A percentile compares a stretch with the other conserved stretches of the same genome.
phyloP scores from a whole-genome alignment of 164 flowering plant species.

The Houttuynia cordata region DNA sequence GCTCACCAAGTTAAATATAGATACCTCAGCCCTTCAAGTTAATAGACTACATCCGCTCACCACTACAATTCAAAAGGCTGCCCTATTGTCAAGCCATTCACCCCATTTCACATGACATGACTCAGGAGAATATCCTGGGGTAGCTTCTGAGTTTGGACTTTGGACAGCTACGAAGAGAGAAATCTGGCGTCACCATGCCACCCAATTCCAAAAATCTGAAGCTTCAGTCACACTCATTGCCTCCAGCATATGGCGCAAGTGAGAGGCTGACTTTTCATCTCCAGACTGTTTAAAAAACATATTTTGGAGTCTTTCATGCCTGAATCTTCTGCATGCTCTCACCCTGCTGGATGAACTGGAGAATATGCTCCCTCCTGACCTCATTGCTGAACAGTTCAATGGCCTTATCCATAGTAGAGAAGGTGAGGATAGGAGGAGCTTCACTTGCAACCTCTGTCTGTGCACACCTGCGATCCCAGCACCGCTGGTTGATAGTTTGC shows the following conservation, averaged over 20 bases:
- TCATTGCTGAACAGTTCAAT: neutral
- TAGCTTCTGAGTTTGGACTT: neutral
- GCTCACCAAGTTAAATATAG: too few relatives aligned
- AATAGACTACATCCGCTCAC: too few relatives aligned
- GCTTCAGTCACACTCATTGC: neutral
- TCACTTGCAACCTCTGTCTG: neutral
- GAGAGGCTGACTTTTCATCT: neutral
- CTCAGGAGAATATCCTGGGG: too few relatives aligned
- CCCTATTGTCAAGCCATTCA: too few relatives aligned
- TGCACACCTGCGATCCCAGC: neutral
- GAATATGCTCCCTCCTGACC: neutral
- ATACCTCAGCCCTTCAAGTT: too few relatives aligned
- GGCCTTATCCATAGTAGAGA: neutral
- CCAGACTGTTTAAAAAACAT: neutral
- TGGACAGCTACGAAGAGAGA: neutral
- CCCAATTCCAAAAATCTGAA: neutral
- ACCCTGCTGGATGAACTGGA: neutral
- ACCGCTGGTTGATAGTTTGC: neutral
- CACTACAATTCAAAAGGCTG: too few relatives aligned
- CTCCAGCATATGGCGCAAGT: neutral
- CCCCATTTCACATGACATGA: too few relatives aligned
- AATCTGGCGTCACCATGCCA: neutral
- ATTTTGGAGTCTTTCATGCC: neutral
- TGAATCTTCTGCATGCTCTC: neutral
- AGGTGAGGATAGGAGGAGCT: neutral